Conservation (phyloP, 371 early-diverging fungal species). For the Amoeboaphelidium protococcarum region DNA sequence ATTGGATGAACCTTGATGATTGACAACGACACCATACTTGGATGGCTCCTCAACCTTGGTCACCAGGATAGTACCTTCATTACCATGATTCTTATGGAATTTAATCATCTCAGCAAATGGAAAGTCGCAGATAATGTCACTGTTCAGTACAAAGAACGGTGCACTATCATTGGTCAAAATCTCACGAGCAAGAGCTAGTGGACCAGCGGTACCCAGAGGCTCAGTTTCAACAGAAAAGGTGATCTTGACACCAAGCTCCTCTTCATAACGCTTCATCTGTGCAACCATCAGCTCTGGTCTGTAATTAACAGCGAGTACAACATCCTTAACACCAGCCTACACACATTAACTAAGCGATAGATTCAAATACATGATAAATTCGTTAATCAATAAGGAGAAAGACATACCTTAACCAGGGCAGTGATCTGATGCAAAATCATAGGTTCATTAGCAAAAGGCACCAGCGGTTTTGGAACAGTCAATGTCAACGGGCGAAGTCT, state of each 20-base stretch:
- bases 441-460: constrained; percentile 95
- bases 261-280: constrained; percentile 56
- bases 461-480: constrained; percentile 93
- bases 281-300: constrained; percentile 81
- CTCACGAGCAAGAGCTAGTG: constrained; percentile 74
- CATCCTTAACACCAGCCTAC: constrained; percentile 84
- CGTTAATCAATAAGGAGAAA: not conserved
- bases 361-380: not conserved
- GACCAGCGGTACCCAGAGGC: constrained; percentile 96
- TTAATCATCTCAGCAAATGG: constrained; percentile 61
- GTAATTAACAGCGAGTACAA: constrained; percentile 97
- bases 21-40: constrained; percentile 91
- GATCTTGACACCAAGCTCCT: constrained; percentile 62
- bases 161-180: constrained; percentile 64
- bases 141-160: constrained; percentile 96
- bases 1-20: constrained; percentile 24
- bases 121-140: constrained; percentile 95
- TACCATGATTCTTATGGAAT: constrained; percentile 50
- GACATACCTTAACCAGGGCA: constrained; percentile 62
- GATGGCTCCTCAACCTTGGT: constrained; percentile 94
- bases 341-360: not conserved
- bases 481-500: constrained; percentile 94
- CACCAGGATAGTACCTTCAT: constrained; percentile 80
- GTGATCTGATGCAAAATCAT: constrained; percentile 98
- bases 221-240: constrained; percentile 89